Evolutionary conservation across 208 protist genomes (phyloP).

Genomic region (Tritrichomonas foetus): DNA sequence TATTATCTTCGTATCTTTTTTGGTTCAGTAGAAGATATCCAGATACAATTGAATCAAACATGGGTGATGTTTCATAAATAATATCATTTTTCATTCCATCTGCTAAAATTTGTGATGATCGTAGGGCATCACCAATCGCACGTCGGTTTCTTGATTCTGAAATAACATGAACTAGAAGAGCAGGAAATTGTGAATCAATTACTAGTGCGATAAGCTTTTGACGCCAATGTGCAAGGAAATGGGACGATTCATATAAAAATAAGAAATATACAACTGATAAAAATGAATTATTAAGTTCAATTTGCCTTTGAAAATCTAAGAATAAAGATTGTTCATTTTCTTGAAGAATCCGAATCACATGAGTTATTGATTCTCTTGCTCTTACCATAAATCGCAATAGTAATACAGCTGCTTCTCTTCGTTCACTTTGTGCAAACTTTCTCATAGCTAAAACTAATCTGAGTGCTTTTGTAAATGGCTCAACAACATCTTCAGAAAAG

Average conservation of each 20-base stretch:
- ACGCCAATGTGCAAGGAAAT: not conserved
- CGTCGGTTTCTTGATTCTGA: not conserved
- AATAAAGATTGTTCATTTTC: conserved; percentile 1
- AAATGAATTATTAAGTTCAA: not conserved
- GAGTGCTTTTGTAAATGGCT: not conserved
- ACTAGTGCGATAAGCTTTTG: not conserved
- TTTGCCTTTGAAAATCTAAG: conserved; percentile 17
- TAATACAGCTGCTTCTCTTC: not conserved
- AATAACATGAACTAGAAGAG: not conserved
- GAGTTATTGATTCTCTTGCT: not conserved
- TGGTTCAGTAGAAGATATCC: not conserved
- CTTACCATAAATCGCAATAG: not conserved
- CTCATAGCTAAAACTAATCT: not conserved
- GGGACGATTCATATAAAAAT: not conserved
- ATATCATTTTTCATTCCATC: not conserved
- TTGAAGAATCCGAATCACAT: not conserved
- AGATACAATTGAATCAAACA: not conserved
- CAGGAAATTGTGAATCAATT: not conserved
- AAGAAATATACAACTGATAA: not conserved
- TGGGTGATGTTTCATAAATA: not conserved
- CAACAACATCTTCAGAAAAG: not conserved
- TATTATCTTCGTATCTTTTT: not conserved
- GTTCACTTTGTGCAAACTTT: not conserved
- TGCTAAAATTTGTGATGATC: not conserved
- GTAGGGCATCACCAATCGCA: not conserved